A percentile compares a stretch with the other conserved stretches of the same genome.
These are phyloP conservation scores for Umbelopsis sp. DNA, from an alignment of 371 early-diverging fungal genomes.

Conservation along the genomic window DNA sequence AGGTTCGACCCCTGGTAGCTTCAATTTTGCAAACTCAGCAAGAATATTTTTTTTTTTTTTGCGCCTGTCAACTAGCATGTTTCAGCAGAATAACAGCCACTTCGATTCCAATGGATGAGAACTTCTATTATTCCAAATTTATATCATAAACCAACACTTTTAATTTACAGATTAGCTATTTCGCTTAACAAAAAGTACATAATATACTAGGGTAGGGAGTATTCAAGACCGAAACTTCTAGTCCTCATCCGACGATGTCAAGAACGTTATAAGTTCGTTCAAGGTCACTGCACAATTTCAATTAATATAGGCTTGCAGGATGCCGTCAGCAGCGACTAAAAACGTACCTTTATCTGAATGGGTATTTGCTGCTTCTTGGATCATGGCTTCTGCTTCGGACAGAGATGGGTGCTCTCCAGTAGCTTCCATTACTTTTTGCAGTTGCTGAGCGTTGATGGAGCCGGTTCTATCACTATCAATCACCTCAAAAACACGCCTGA, in stretches of 20 bases:
- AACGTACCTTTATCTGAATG: not conserved
- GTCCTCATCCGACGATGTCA: not conserved
- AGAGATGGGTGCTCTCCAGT: not conserved
- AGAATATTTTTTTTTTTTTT: too few species aligned
- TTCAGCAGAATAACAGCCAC: not conserved
- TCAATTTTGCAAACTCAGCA: not conserved
- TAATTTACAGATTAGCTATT: not conserved
- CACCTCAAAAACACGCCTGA: not conserved
- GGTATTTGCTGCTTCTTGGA: not conserved
- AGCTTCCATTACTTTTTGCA: not conserved
- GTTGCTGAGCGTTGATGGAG: not conserved
- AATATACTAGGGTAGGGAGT: not conserved
- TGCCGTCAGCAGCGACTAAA: too few species aligned
- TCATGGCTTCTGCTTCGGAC: slow-evolving; percentile 2
- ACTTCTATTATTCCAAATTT: too few species aligned
- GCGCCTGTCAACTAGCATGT: not conserved
- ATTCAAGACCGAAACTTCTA: not conserved
- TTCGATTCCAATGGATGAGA: too few species aligned
- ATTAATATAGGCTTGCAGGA: not conserved
- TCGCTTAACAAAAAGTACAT: not conserved
- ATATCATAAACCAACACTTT: not conserved
- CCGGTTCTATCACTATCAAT: not conserved
- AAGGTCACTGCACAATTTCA: not conserved
- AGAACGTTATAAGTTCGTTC: slow-evolving; percentile 3
- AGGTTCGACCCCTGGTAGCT: slow-evolving; percentile 51